Evolutionary conservation across 805 yeast species (phyloP).

Genomic region (Ogataea haglerorum): DNA sequence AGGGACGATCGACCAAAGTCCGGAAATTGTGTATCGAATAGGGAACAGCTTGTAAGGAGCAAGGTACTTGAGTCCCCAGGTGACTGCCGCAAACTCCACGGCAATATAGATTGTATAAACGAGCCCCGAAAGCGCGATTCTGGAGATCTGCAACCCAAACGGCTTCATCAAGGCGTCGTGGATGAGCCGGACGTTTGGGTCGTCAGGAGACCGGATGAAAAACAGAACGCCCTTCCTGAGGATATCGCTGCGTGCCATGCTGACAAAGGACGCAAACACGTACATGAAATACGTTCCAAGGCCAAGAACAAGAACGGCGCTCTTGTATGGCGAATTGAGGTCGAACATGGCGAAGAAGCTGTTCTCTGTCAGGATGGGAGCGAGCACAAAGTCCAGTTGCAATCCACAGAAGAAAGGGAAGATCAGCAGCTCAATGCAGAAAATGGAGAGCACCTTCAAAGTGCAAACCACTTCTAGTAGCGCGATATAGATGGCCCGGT

Average conservation of each 20-base stretch:
- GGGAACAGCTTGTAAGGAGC: constrained; percentile 33
- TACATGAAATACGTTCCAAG: constrained; percentile 80
- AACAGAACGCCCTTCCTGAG: constrained; percentile 86
- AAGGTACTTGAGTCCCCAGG: constrained; percentile 44
- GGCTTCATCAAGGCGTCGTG: constrained; percentile 86
- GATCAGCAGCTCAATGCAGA: constrained; percentile 73
- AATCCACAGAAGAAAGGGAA: constrained; percentile 88
- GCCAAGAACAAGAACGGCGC: background rate
- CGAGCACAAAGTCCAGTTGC: constrained; percentile 63
- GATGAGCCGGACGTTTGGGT: constrained; percentile 80
- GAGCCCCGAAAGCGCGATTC: constrained; percentile 68
- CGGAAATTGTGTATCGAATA: background rate
- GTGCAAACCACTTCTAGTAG: constrained; percentile 58
- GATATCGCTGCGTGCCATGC: constrained; percentile 70
- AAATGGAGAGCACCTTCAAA: constrained; percentile 68
- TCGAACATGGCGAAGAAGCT: constrained; percentile 11
- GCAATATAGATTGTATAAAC: constrained; percentile 73
- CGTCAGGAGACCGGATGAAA: constrained; percentile 92
- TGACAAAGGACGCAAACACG: constrained; percentile 78
- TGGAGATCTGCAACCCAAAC: constrained; percentile 63
- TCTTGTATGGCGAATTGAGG: background rate
- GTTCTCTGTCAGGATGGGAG: constrained; percentile 46
- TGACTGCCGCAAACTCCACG: constrained; percentile 68
- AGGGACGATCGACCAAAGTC: background rate
- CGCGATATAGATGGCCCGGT: constrained; percentile 49